phyloP scores from a whole-genome alignment of 2,329 filamentous ascomycete genomes.

The Cucurbitaria berberidis region DNA sequence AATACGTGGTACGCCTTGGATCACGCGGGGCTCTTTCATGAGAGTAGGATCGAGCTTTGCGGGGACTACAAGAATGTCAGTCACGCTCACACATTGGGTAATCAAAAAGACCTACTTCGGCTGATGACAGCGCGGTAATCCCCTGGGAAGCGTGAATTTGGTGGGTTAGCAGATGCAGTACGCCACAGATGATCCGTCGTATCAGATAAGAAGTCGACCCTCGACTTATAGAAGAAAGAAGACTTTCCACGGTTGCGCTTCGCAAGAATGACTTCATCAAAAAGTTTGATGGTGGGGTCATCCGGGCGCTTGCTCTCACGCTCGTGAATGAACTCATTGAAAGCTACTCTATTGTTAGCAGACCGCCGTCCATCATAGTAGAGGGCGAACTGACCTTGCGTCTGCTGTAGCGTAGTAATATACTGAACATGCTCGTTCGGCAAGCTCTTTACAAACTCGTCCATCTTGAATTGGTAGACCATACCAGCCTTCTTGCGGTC shows the following conservation, averaged over 20 bases:
- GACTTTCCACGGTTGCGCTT: slow-evolving; percentile 74
- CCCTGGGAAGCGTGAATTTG: slow-evolving; percentile 59
- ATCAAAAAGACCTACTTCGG: slow-evolving; percentile 57
- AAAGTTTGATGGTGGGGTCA: slow-evolving; percentile 73
- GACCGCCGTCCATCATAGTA: not conserved
- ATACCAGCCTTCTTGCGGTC: slow-evolving; percentile 68
- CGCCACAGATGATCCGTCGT: slow-evolving; percentile 82
- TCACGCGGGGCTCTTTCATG: slow-evolving; percentile 90
- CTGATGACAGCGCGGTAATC: slow-evolving; percentile 61
- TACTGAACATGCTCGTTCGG: slow-evolving; percentile 70
- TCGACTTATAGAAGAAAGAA: slow-evolving; percentile 67
- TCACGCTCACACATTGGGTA: slow-evolving; percentile 44
- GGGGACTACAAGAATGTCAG: slow-evolving; percentile 68
- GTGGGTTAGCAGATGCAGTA: slow-evolving; percentile 64
- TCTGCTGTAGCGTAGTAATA: slow-evolving; percentile 67
- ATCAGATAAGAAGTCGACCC: slow-evolving; percentile 69
- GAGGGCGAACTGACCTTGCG: slow-evolving; percentile 58
- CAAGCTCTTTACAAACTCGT: slow-evolving; percentile 68
- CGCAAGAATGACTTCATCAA: slow-evolving; percentile 83
- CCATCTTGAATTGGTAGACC: slow-evolving; percentile 70
- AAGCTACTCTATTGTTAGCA: slow-evolving; percentile 54
- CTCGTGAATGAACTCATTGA: slow-evolving; percentile 86
- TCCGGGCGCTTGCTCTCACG: slow-evolving; percentile 70
- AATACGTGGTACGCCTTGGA: slow-evolving; percentile 80
- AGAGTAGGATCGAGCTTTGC: slow-evolving; percentile 82